Conservation (phyloP, 345 rosid genomes). For the Gossypium mustelinum region DNA sequence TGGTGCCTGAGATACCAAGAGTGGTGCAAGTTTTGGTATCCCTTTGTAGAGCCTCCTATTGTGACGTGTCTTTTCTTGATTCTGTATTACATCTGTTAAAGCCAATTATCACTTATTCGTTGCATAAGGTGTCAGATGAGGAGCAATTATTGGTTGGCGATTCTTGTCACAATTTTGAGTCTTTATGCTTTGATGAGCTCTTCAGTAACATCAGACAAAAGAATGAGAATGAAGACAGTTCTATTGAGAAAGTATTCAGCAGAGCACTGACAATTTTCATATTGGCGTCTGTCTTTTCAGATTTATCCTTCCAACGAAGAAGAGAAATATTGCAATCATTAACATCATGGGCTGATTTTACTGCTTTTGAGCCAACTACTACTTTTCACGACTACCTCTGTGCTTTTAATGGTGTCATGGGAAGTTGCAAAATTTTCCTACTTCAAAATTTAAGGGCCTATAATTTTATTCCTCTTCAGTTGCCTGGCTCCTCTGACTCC, state of each 20-base stretch:
- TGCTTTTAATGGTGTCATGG: conserved; percentile 57
- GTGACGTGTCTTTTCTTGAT: conserved; percentile 61
- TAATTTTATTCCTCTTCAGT: conserved; percentile 44
- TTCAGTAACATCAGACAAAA: conserved; percentile 40
- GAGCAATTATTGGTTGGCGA: conserved; percentile 44
- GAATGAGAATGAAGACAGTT: conserved; percentile 32
- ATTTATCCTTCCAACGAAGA: conserved; percentile 51
- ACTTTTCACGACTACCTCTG: conserved; percentile 64
- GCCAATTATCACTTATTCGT: conserved; percentile 71
- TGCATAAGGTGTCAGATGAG: conserved; percentile 49
- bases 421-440: conserved; percentile 53
- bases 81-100: conserved; percentile 50
- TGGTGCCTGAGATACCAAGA: conserved; percentile 80
- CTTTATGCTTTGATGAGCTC: conserved; percentile 71
- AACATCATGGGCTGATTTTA: conserved; percentile 53
- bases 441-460: conserved; percentile 34
- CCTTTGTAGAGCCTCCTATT: conserved; percentile 56
- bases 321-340: conserved; percentile 54
- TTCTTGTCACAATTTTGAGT: conserved; percentile 62
- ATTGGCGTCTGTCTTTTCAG: conserved; percentile 55
- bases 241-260: conserved; percentile 32
- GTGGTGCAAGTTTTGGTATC: conserved; percentile 64
- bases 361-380: conserved; percentile 54
- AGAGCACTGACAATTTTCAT: conserved; percentile 53
- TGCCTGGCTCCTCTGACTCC: conserved; percentile 25